Evolutionary conservation across 306 rosid species (phyloP).

Genomic region (Begonia loranthoides): DNA sequence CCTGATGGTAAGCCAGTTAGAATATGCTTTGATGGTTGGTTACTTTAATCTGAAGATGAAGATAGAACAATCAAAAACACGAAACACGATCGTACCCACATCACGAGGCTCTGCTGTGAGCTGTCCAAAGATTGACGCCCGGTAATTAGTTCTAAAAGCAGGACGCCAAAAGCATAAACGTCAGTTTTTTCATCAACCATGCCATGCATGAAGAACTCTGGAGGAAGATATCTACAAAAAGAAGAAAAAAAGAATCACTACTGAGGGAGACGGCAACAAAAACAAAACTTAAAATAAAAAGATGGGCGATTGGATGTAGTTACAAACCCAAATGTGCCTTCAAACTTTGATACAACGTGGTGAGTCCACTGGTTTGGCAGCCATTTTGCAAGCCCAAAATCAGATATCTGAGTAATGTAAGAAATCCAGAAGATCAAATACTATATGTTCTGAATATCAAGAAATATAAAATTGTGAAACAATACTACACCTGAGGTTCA

Average conservation of each 20-base stretch:
- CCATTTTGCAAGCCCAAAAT: slow-evolving; percentile 97
- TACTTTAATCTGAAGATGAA: background rate
- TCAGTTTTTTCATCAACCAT: slow-evolving; percentile 96
- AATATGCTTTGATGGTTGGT: too few species aligned
- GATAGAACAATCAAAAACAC: too few species aligned
- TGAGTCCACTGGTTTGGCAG: slow-evolving; percentile 97
- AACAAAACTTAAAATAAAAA: slow-evolving; percentile 1
- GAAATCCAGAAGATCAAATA: too few species aligned
- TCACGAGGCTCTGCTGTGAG: slow-evolving; percentile 80
- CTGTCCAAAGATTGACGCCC: slow-evolving; percentile 86
- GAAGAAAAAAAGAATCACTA: slow-evolving; percentile 8
- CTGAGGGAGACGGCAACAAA: slow-evolving; percentile 5
- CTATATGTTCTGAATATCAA: too few species aligned
- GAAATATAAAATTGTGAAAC: too few species aligned
- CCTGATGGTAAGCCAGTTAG: slow-evolving; percentile 28
- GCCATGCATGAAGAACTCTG: slow-evolving; percentile 98
- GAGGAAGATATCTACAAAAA: slow-evolving; percentile 82
- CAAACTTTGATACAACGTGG: slow-evolving; percentile 73
- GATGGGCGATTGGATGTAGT: slow-evolving; percentile 4
- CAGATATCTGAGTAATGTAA: slow-evolving; percentile 48
- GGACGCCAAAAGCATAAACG: slow-evolving; percentile 84
- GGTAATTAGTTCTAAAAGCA: slow-evolving; percentile 76
- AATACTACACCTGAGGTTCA: slow-evolving; percentile 67
- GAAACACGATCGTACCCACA: slow-evolving; percentile 64
- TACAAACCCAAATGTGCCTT: slow-evolving; percentile 98